Base-by-base conservation (phyloP, 345 rosid species). In the Kandelia obovata region DNA sequence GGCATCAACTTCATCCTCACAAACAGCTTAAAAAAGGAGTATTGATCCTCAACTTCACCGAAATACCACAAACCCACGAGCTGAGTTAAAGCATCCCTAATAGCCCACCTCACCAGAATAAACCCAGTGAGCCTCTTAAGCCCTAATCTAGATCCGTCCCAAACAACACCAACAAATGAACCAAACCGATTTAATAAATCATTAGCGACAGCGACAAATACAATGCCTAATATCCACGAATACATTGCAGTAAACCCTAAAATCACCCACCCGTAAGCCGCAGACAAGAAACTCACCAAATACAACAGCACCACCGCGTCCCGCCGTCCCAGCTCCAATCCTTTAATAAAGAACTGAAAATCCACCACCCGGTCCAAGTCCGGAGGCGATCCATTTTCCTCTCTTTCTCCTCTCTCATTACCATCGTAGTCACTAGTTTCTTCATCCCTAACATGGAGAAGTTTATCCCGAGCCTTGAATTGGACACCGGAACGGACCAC, bases 191-290 rank as follows among this genome's bases (percentile, higher is more conserved):
- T 88, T 20, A 15, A 85, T 75, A 89, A 67, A 53, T 85, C 88
- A 74, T 86, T 85, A 21, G 83, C 79, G 21, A 88, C 82, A 2
- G 86, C 85, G 19, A 91, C 83, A 55, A 85, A 91, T 58, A 80
- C 84, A 68, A 88, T 75, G 58, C 90, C 96, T 0, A 86, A 27
- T 61, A 85, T 89, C 86, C 86, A 78, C 2, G 97, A 89, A 79
- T 91, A 94, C 46, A 91, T 82, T 6, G 85, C 86, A 5, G 96
- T 89, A 60, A 89, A 94, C 68, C 92, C 96, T 49, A 94, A 80
- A 79, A 94, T 87, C 77, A 91, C 92, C 96, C 95, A 91, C 6
- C 97, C 97, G 77, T 94, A 94, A 34, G 97, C 95, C 6, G 92
- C 92, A 26, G 95, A 89, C 58, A 94, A 66, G 68, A 89, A 87